Percentiles rank a stretch among this genome's conserved stretches.
phyloP scores from a whole-genome alignment of 2,329 filamentous ascomycete species.

The Epichloe baconii region DNA sequence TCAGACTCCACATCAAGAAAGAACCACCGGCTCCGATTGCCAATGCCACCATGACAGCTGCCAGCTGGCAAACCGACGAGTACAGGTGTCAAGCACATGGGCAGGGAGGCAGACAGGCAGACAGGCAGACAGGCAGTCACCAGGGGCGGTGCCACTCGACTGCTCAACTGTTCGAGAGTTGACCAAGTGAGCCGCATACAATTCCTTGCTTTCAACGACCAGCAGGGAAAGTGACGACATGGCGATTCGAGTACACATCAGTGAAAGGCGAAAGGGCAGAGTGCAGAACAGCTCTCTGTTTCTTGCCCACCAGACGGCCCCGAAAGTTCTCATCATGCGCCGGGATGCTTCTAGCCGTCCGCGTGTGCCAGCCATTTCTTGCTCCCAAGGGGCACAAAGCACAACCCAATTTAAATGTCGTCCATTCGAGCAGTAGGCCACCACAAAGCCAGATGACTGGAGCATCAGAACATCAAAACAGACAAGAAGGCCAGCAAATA shows the following conservation, averaged over 20 bases:
- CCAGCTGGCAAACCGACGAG: constrained; percentile 3
- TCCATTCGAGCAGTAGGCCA: neutral
- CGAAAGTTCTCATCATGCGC: neutral
- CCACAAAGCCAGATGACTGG: neutral
- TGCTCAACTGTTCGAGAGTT: neutral
- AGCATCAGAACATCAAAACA: neutral
- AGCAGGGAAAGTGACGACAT: neutral
- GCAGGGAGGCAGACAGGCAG: neutral
- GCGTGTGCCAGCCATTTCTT: neutral
- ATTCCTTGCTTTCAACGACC: neutral
- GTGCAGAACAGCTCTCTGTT: neutral
- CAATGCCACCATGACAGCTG: neutral
- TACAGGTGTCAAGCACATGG: constrained; percentile 1
- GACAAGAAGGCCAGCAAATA: neutral
- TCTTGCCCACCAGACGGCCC: neutral
- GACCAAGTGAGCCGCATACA: too few species aligned
- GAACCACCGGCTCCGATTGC: neutral
- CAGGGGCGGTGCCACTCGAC: neutral
- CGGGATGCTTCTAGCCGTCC: constrained; percentile 4
- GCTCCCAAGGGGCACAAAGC: neutral
- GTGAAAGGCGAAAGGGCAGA: neutral
- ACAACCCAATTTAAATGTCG: neutral
- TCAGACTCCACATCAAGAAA: constrained; percentile 1
- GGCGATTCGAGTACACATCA: neutral
- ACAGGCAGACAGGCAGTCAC: neutral